Base-by-base conservation (phyloP, 306 rosid genomes). In the Fagus sylvatica region DNA sequence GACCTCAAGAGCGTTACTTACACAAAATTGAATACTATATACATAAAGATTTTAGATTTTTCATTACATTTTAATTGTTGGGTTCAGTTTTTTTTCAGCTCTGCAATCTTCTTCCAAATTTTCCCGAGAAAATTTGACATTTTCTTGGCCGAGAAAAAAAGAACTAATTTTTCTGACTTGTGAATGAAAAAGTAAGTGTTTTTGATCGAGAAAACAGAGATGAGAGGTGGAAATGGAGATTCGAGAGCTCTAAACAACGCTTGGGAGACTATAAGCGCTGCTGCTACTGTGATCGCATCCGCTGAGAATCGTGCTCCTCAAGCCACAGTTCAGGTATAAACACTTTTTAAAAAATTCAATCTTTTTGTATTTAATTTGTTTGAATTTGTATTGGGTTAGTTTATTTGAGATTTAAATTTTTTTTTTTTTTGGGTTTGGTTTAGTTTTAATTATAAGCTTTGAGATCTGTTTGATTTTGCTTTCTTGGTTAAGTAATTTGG, bases 231-330 rank as follows among this genome's bases (percentile, higher is more conserved):
- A 37, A 70, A 76, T 75, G 88, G 86, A 51, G 86, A 92, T 69
- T 84, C 67, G 3, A 77, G 88, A 77, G 77, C 77, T 64, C 64
- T 72, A 13, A 79, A 71, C 84, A 91, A 76, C 85, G 80, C 98
- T 73, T 75, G 93, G 42, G 93, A 93, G 15, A 96, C 97, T 66
- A 90, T 96, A 8, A 91, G 87, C 91, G 98, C 99, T 66, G 99
- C 99, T 55, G 99, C 99, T 12, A 81, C 87, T 68, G 97, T 89
- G 73, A 93, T 96, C 77, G 94, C 91, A 15, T 71, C 91, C 28
- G 80, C 89, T 2, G 97, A 90, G 33, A 84, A 84, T 79, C 96
- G 91, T 78, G 68, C 65, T 78, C 91, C 84, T 66, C 96, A 83
- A 75, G 88, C 87, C 69, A n/a, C 88, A 62, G 72, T 76, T 41